Evolutionary conservation across 2,329 filamentous ascomycete genomes (phyloP), one percentile per base, ranked within the genome.

Genomic region (Diaporthe citriasiana): DNA sequence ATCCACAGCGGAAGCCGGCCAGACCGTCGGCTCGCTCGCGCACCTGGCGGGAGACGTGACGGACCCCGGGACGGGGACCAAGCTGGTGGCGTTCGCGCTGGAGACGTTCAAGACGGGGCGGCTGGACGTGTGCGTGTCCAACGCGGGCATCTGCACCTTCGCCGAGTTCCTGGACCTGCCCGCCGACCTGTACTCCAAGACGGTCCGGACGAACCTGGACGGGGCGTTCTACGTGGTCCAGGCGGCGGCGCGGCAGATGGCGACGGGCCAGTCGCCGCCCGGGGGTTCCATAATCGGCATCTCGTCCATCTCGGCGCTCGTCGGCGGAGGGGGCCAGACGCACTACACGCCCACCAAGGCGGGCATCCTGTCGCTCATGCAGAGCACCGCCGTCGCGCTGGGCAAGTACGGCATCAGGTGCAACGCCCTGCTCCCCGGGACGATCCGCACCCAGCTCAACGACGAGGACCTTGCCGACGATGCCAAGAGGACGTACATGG

Each of bases 271-370:
- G 78, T 85, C 87, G 2, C 90, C 92, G 0, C 83, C 89, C 0
- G 94, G 95, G 22, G 95, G 95, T 45, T 92, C 90, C 78, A 97
- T 98, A 79, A 96, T 95, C 77, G 93, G 90, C 71, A 87, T 95
- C 51, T 92, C 90, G 10, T 93, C 91, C 77, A 94, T 95, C 79
- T 91, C 89, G 25, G 93, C 93, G 0, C 88, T 95, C 17, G 93
- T 95, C 0, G 95, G 95, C 50, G 95, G 94, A 56, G 93, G 92
- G 0, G 86, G 88, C 60, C 95, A 97, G 84, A 92, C 91, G 35
- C 95, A 97, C 81, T 97, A 97, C 83, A 97, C 95, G 22, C 94
- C 95, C 13, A 97, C 95, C 22, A 97, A 97, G 83, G 94, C 95
- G 0, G 95, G 94, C 3, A 89, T 97, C 3, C 81, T 94, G 50